Base-by-base conservation (phyloP, 192 early-diverging fungal genomes). In the Backusella mclennaniae region DNA sequence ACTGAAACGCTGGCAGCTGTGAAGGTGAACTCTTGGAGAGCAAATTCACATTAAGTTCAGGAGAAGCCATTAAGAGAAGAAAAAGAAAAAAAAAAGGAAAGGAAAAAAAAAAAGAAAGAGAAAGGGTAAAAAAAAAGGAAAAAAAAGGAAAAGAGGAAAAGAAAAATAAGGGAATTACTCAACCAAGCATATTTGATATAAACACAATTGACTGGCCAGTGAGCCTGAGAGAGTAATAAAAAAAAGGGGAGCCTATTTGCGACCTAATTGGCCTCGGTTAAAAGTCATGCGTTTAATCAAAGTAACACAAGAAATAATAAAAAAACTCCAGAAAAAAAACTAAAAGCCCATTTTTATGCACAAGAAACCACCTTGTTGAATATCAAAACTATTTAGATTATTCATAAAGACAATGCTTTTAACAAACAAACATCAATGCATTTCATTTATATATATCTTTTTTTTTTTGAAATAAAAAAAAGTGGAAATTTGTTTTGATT, bases 21-120 rank as follows among this genome's bases (percentile, higher is more conserved):
- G 73, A 74, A 44, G 73, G 73, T 67, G 73, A 74, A 67, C 73
- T 74, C 23, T 66, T 74, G 6, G 73, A 74, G 35, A 74, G 73
- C 26, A 68, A 38, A 5, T 68, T 68, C 67, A 70, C 38, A 70
- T 36, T 44, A 6, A 29, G 21, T 19, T 70, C 69, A 21, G 67
- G n/a, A 70, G 69, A 14, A 6, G 39, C 23, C 36, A 70, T 41
- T 23, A 71, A 44, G 6, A 56, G 2, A 56, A 56, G 2, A 53
- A 53, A 8, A 23, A 53, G 11, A 56, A 23, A 21, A 56, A 19
- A 56, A 21, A 23, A 21, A 3, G n/a, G 1, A 26, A 21, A 3
- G 0, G 2, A 9, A 56, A 56, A 26, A 63, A 63, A 63, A 59
- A 21, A 53, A 56, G 6, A 53, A 23, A 53, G 6, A 53, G 19